Evolutionary conservation across 768 basidiomycete genomes (phyloP), one percentile per base, ranked within the genome.

Genomic region (Termitomyces bulborhizus): DNA sequence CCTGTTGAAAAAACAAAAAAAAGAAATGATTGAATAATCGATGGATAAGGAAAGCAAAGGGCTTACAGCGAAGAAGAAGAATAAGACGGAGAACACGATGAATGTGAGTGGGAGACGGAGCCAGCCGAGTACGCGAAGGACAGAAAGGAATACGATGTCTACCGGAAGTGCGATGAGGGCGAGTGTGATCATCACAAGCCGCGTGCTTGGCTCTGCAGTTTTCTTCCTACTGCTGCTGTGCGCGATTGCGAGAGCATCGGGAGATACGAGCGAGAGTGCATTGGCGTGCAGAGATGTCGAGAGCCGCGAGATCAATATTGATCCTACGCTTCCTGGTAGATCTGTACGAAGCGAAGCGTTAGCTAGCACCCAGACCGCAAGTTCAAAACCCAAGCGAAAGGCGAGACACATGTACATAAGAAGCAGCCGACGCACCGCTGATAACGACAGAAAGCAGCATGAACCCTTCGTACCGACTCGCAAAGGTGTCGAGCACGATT

Each of bases 401-500:
- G 15, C 0, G 4, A 6, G 15, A 6, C 6, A 12, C 1, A 16
- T 16, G 16, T 6, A 15, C 36, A 37, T 16, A 1, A 32, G 0
- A 37, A 16, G 36, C 13, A 37, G 15, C 36, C 36, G 27, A 69
- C 81, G 46, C 63, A 85, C 93, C 93, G 32, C 90, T 90, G 57
- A 97, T 89, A 3, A 93, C 90, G 12, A 95, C 82, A 1, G 90
- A 88, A 13, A 99, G 76, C 0, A 98, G 70, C 0, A 90, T 93
- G 65, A 90, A 98, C 2, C 92, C 95, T 54, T 87, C 81, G 61
- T 93, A 98, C 36, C 82, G 77, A 60, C 84, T 86, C 6, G 96
- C 94, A 60, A 95, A 97, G 46, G 81, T 78, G 63, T 98, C 93
- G 9, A 99, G 82, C 0, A 98, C 88, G 58, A 98, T 86, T 0